These are phyloP conservation scores for Chromera velia DNA, from an alignment of 73 alveolate genomes.

Conservation along the genomic window DNA sequence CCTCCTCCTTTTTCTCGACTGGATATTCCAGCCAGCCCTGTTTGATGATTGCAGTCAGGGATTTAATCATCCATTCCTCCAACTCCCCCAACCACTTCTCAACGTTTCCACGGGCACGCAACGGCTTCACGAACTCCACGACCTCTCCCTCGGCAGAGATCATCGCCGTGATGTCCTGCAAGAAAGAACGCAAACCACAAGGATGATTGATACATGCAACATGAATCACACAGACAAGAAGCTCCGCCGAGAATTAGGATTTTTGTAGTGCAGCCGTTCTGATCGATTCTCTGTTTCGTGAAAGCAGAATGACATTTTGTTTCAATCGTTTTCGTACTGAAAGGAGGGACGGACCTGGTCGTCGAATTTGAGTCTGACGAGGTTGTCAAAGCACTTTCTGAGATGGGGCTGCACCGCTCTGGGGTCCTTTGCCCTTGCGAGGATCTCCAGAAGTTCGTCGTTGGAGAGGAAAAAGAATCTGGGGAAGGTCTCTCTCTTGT, in stretches of 20 bases:
- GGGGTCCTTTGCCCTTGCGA: conserved; percentile 49
- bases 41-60: conserved; percentile 26
- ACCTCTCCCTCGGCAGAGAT: conserved; percentile 88
- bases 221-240: no score
- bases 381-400: conserved; percentile 88
- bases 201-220: no score
- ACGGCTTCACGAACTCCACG: conserved; percentile 62
- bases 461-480: conserved; percentile 92
- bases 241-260: no score
- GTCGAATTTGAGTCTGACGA: conserved; percentile 66
- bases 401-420: conserved; percentile 84
- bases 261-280: no score
- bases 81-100: conserved; percentile 52
- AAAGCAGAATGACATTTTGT: no score
- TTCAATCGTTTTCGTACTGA: no score
- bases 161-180: conserved; percentile 76
- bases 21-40: conserved; percentile 15
- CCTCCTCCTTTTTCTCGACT: no score
- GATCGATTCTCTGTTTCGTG: no score
- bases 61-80: conserved; percentile 39
- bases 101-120: conserved; percentile 70
- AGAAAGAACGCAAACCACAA: no score
- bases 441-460: conserved; percentile 44
- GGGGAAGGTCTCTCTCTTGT: conserved; percentile 79
- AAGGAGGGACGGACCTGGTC: conserved; percentile 48